Conservation (phyloP, 768 basidiomycete genomes). For the Cystobasidium ongulense region DNA sequence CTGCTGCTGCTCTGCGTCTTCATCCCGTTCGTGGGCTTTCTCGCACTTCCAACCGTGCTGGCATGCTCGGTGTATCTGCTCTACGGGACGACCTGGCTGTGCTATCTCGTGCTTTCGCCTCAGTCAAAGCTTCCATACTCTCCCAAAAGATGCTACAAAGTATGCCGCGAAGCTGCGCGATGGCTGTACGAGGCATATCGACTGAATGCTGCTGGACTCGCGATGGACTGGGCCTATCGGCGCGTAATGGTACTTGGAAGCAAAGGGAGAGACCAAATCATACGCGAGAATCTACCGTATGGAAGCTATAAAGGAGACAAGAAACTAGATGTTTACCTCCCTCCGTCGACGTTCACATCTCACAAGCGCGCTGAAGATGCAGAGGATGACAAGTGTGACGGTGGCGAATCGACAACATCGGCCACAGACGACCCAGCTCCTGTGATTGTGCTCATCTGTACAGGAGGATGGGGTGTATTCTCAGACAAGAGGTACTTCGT, state of each 20-base stretch:
- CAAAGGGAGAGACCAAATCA: conserved; percentile 18
- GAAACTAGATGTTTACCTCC: conserved; percentile 29
- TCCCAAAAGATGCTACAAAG: not conserved
- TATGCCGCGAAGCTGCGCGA: not conserved
- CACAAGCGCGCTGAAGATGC: not conserved
- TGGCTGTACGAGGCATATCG: not conserved
- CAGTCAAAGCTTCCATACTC: conserved; percentile 18
- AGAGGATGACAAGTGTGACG: not conserved
- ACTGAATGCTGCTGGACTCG: conserved; percentile 29
- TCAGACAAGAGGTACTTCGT: conserved; percentile 26
- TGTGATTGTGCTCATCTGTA: conserved; percentile 25
- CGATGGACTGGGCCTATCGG: conserved; percentile 31
- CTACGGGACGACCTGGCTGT: conserved; percentile 23
- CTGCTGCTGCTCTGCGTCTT: conserved; percentile 24
- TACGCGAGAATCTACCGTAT: conserved; percentile 26
- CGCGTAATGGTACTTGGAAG: conserved; percentile 34
- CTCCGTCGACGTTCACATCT: not conserved
- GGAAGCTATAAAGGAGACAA: conserved; percentile 18
- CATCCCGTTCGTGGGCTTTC: conserved; percentile 33
- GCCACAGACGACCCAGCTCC: not conserved
- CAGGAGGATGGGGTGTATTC: conserved; percentile 20
- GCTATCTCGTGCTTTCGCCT: conserved; percentile 26
- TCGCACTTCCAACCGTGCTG: conserved; percentile 26
- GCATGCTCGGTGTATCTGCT: conserved; percentile 22
- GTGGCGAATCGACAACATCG: not conserved